Percentiles rank a stretch among this genome's conserved stretches.
These are phyloP conservation scores for Trichosporon ovoides DNA, from an alignment of 1,284 basidiomycete genomes.

Conservation along the genomic window DNA sequence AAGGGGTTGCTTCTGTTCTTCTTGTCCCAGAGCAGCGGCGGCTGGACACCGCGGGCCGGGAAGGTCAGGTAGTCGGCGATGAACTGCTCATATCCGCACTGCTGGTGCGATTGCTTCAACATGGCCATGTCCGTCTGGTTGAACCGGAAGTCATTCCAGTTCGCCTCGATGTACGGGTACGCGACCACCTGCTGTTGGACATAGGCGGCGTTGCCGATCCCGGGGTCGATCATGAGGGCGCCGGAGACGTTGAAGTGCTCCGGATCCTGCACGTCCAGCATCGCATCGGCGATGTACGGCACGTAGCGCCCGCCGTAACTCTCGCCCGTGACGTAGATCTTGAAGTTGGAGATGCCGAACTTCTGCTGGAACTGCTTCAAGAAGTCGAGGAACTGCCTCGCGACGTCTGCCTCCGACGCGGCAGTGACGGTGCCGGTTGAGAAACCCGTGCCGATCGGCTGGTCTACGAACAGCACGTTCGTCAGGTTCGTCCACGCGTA, in stretches of 20 bases:
- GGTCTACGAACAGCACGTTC: slow-evolving; percentile 51
- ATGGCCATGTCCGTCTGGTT: slow-evolving; percentile 57
- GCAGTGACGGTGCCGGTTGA: slow-evolving; percentile 66
- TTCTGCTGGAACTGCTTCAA: slow-evolving; percentile 23
- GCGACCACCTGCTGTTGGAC: slow-evolving; percentile 64
- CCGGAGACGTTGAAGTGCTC: slow-evolving; percentile 27
- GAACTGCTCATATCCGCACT: slow-evolving; percentile 63
- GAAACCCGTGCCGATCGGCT: slow-evolving; percentile 77
- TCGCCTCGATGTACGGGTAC: slow-evolving; percentile 14
- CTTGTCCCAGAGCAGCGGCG: slow-evolving; percentile 15
- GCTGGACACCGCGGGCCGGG: slow-evolving; percentile 55
- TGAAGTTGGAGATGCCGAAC: slow-evolving; percentile 26
- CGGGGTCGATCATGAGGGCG: slow-evolving; percentile 31
- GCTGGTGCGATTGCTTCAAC: slow-evolving; percentile 55
- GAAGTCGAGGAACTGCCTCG: slow-evolving; percentile 36
- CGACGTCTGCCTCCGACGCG: slow-evolving; percentile 41
- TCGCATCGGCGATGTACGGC: slow-evolving; percentile 45
- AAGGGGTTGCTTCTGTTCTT: slow-evolving; percentile 11
- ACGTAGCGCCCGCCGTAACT: slow-evolving; percentile 49
- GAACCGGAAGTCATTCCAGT: slow-evolving; percentile 22
- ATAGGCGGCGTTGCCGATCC: slow-evolving; percentile 48
- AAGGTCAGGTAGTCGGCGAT: slow-evolving; percentile 58
- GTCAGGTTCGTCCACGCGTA: slow-evolving; percentile 72
- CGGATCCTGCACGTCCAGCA: slow-evolving; percentile 27
- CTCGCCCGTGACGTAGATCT: slow-evolving; percentile 36